Conservation (phyloP, 768 basidiomycete species). For the Boletus barrowsii region DNA sequence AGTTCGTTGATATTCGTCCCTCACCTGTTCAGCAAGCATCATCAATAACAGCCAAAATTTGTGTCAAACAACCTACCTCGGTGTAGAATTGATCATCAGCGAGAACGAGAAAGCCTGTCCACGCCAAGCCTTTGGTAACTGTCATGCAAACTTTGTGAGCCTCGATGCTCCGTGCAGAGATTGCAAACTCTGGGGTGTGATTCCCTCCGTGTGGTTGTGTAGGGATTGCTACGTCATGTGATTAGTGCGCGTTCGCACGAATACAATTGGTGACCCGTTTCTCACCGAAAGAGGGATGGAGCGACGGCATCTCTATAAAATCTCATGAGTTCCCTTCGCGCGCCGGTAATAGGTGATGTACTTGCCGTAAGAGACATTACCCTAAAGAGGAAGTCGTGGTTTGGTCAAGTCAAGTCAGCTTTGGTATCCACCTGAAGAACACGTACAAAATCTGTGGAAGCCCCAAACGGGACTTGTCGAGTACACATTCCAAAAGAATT, state of each 20-base stretch:
- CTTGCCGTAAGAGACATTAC: constrained; percentile 68
- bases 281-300: constrained; percentile 65
- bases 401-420: constrained; percentile 3
- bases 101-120: constrained; percentile 58
- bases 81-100: constrained; percentile 55
- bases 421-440: not conserved
- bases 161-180: constrained; percentile 53
- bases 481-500: constrained; percentile 43
- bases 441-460: constrained; percentile 80
- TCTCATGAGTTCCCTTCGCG: constrained; percentile 13
- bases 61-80: constrained; percentile 38
- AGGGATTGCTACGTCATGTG: constrained; percentile 55
- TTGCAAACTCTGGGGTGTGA: constrained; percentile 66
- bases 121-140: constrained; percentile 59
- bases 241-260: constrained; percentile 15
- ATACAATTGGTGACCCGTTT: not conserved
- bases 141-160: constrained; percentile 62
- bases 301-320: constrained; percentile 51
- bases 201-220: constrained; percentile 69
- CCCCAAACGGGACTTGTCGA: constrained; percentile 39
- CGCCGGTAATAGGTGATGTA: constrained; percentile 21
- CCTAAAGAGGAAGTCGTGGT: constrained; percentile 41
- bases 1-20: constrained; percentile 21
- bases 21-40: constrained; percentile 18
- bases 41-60: not conserved